These are phyloP conservation scores for Diaporthe vaccinii DNA, from an alignment of 2,329 filamentous ascomycete species.

Conservation along the genomic window DNA sequence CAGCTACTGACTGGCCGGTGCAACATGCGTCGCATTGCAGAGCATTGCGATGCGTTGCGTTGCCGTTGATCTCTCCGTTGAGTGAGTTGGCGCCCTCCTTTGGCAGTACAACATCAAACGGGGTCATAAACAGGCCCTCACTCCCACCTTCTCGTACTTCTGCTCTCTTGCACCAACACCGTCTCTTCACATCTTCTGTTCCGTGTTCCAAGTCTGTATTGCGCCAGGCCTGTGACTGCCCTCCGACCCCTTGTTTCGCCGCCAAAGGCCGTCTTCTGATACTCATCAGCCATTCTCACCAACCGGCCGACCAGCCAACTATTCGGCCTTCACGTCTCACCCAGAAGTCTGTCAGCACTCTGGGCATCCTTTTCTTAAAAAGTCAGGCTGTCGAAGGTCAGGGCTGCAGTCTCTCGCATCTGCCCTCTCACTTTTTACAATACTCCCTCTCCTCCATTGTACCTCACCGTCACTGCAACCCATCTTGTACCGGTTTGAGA, in stretches of 20 bases:
- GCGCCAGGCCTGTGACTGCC: constrained; percentile 19
- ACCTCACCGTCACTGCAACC: not conserved
- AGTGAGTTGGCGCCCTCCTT: constrained; percentile 30
- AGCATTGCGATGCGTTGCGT: not conserved
- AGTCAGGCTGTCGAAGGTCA: not conserved
- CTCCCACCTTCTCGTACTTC: not conserved
- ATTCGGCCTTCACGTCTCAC: constrained; percentile 11
- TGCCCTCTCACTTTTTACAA: not conserved
- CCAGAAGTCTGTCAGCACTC: not conserved
- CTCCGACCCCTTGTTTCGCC: constrained; percentile 29
- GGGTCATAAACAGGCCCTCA: constrained; percentile 24
- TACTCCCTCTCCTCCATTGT: not conserved
- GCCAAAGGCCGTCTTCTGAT: constrained; percentile 15
- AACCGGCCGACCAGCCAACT: not conserved
- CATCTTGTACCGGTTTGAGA: not conserved
- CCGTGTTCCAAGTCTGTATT: constrained; percentile 24
- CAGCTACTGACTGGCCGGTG: constrained; percentile 10
- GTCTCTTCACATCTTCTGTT: not conserved
- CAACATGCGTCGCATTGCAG: constrained; percentile 15
- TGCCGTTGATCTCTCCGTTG: not conserved
- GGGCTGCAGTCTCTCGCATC: not conserved
- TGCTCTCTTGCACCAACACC: not conserved
- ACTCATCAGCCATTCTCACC: not conserved
- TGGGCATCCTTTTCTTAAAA: not conserved
- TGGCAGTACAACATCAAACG: constrained; percentile 14